These are phyloP conservation scores for Poronia punctata DNA, from an alignment of 495 filamentous ascomycete genomes.

Conservation along the genomic window DNA sequence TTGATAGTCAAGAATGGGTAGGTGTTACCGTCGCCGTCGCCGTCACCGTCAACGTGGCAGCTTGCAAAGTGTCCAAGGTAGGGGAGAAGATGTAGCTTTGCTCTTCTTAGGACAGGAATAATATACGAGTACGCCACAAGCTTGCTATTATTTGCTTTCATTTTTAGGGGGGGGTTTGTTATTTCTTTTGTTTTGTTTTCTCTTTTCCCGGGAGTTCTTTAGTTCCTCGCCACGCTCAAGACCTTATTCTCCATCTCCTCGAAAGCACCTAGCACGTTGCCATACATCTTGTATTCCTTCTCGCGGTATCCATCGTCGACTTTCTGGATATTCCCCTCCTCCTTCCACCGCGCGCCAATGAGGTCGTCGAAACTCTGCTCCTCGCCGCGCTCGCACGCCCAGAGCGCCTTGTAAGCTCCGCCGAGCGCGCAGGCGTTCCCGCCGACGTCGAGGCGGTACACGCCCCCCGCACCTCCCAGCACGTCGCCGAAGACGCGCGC, in stretches of 20 bases:
- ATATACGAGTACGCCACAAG: too few relatives aligned
- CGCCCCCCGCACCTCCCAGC: conserved; percentile 79
- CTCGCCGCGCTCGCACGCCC: conserved; percentile 63
- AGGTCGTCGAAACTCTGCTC: conserved; percentile 79
- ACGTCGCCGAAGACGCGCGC: conserved; percentile 74
- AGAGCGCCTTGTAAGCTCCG: conserved; percentile 94
- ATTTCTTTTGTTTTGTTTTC: neutral
- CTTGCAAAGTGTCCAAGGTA: too few relatives aligned
- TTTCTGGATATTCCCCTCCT: conserved; percentile 72
- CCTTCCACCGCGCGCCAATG: conserved; percentile 74
- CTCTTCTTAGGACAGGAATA: too few relatives aligned
- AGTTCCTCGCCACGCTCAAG: conserved; percentile 46
- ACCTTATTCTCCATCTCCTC: conserved; percentile 68
- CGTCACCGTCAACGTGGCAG: too few relatives aligned
- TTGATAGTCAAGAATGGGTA: too few relatives aligned
- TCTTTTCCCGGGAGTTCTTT: neutral
- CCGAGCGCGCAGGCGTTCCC: conserved; percentile 93
- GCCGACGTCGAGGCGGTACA: conserved; percentile 89
- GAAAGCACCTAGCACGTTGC: conserved; percentile 67
- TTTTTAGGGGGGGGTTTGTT: too few relatives aligned
- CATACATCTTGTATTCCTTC: conserved; percentile 69
- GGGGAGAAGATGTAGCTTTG: too few relatives aligned
- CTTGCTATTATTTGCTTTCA: too few relatives aligned
- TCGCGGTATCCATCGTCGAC: conserved; percentile 74
- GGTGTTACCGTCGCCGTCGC: too few relatives aligned